phyloP scores from a whole-genome alignment of 2,329 filamentous ascomycete genomes.

The Daldinia sp. region DNA sequence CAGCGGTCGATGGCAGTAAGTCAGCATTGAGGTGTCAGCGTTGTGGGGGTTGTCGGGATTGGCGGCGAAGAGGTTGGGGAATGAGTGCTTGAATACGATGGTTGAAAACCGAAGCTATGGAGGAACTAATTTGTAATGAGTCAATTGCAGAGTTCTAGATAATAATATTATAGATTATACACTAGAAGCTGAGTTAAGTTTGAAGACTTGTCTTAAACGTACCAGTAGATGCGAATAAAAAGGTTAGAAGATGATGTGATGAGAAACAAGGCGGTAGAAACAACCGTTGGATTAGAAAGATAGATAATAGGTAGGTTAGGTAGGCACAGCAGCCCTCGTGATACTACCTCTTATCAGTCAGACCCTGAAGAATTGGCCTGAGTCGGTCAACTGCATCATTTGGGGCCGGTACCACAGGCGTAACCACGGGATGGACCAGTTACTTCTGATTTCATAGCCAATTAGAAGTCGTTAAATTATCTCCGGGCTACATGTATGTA shows the following conservation, averaged over 20 bases:
- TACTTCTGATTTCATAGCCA: slow-evolving; percentile 18
- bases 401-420: slow-evolving; percentile 1
- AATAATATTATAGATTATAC: background rate
- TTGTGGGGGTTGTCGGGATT: slow-evolving; percentile 16
- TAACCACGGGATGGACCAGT: slow-evolving; percentile 20
- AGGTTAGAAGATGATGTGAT: background rate
- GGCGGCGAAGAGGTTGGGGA: background rate
- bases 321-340: slow-evolving; percentile 20
- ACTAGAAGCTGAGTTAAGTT: background rate
- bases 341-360: slow-evolving; percentile 30
- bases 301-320: background rate
- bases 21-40: slow-evolving; percentile 22
- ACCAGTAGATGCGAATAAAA: slow-evolving; percentile 14
- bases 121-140: slow-evolving; percentile 7
- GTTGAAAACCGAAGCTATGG: slow-evolving; percentile 13
- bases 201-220: slow-evolving; percentile 8
- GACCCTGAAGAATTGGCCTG: slow-evolving; percentile 27
- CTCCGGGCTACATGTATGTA: slow-evolving; percentile 11
- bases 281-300: background rate
- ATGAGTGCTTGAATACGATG: slow-evolving; percentile 2
- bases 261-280: slow-evolving; percentile 5
- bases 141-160: slow-evolving; percentile 9
- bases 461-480: slow-evolving; percentile 28
- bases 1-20: slow-evolving; percentile 6
- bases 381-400: slow-evolving; percentile 36